Base-by-base conservation (phyloP, 768 basidiomycete species). In the Suillus paluster region DNA sequence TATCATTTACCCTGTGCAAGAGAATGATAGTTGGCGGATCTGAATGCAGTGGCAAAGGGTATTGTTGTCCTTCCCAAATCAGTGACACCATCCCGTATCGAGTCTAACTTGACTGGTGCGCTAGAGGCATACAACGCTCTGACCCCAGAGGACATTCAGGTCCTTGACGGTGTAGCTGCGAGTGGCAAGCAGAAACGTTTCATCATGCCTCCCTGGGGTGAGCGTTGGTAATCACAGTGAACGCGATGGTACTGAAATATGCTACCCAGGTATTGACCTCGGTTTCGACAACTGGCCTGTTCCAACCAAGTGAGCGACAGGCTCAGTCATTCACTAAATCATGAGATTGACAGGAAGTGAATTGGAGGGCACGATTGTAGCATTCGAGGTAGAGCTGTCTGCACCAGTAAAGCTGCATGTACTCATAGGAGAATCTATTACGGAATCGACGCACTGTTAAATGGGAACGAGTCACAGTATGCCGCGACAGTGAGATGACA, bases 51-150 rank as follows among this genome's bases (percentile, higher is more conserved):
- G 57, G 79, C 82, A 14, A 89, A 90, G 69, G 85, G 81, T 41
- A 78, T 86, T 46, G 81, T 91, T 41, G 80, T 83, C 33, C 82
- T 96, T 39, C 86, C 93, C 2, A 94, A 94, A 76, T 92, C 90
- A 7, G 89, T 94, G 41, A 94, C 84, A 1, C 83, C 85, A 33
- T 71, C 81, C 38, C 86, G 92, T 58, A 91, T 94, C 72, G 76
- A 80, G 21, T 74, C 83, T 3, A 90, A 90, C 71, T 69, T 86
- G 56, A 75, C 71, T 12, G 88, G 88, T 30, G 74, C 86, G 19
- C 52, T 85, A 25, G 69, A 70, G 30, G 86, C 84, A 4, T 69
- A 74, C 44, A 72, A 75, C 54, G 83, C 80, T 66, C 73, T 90
- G 30, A 77, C 78, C 21, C 62, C 78, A 39, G 77, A 75, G 61